Conservation (phyloP, 2,329 filamentous ascomycete genomes). For the Lachnellula hyalina region DNA sequence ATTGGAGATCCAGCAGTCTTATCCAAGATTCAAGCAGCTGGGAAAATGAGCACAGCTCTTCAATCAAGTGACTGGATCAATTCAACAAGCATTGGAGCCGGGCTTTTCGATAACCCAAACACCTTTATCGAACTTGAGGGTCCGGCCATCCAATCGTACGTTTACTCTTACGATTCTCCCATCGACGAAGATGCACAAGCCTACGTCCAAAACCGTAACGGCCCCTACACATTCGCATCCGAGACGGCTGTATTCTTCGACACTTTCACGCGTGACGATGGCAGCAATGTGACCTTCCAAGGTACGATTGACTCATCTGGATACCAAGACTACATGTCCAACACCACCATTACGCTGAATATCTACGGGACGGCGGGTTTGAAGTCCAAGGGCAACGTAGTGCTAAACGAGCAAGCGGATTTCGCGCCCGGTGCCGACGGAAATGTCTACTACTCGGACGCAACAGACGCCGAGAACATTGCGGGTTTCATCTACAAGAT, state of each 20-base stretch:
- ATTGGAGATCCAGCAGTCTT: conserved; percentile 36
- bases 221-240: conserved; percentile 48
- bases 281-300: conserved; percentile 41
- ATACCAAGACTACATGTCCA: conserved; percentile 34
- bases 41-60: conserved; percentile 32
- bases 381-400: conserved; percentile 42
- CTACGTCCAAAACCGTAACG: conserved; percentile 44
- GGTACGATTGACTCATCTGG: conserved; percentile 48
- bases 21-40: conserved; percentile 31
- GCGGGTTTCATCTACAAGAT: conserved; percentile 46
- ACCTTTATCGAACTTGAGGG: conserved; percentile 46
- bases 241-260: conserved; percentile 50
- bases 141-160: conserved; percentile 41
- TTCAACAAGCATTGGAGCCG: conserved; percentile 44
- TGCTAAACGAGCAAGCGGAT: conserved; percentile 36
- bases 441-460: conserved; percentile 43
- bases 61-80: conserved; percentile 40
- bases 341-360: conserved; percentile 49
- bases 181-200: conserved; percentile 37
- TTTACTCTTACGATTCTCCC: conserved; percentile 41
- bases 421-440: conserved; percentile 38
- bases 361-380: conserved; percentile 52
- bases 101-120: conserved; percentile 52
- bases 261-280: conserved; percentile 38
- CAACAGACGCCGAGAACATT: conserved; percentile 43